A percentile compares a stretch with the other conserved stretches of the same genome.
Conservation (phyloP, 768 basidiomycete species). For the Boletus bicolor region DNA sequence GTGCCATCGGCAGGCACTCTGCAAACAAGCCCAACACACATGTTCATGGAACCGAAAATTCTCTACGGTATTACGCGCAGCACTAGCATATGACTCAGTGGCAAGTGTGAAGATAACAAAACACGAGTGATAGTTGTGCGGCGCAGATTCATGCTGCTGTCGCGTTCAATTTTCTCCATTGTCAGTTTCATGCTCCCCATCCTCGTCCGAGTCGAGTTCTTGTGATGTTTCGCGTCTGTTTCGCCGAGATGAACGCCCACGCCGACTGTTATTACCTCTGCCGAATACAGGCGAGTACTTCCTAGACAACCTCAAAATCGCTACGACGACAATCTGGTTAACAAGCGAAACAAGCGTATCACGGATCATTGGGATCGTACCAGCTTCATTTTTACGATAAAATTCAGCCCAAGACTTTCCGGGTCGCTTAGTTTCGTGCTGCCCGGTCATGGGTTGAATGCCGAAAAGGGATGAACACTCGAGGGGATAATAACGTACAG, state of each 20-base stretch:
- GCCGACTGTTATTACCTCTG: constrained; percentile 15
- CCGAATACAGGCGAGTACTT: constrained; percentile 20
- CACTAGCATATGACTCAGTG: not conserved
- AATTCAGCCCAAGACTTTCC: constrained; percentile 61
- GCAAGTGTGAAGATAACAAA: constrained; percentile 1
- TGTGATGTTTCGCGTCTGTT: constrained; percentile 6
- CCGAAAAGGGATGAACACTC: not conserved
- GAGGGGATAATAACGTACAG: constrained; percentile 35
- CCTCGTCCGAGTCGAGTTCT: constrained; percentile 12
- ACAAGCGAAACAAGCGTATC: not conserved
- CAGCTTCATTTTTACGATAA: constrained; percentile 48
- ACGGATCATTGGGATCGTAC: constrained; percentile 34
- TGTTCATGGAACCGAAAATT: not conserved
- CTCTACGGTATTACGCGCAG: constrained; percentile 9
- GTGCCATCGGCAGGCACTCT: constrained; percentile 17
- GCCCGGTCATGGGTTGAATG: constrained; percentile 1
- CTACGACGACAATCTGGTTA: constrained; percentile 14
- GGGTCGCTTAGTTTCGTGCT: constrained; percentile 51
- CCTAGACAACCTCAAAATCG: constrained; percentile 25
- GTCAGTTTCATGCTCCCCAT: constrained; percentile 24
- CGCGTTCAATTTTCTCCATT: constrained; percentile 8
- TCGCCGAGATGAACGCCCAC: constrained; percentile 24
- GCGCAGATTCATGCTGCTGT: not conserved
- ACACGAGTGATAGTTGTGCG: not conserved
- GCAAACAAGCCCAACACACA: constrained; percentile 12